Evolutionary conservation across 2,329 filamentous ascomycete species (phyloP).

Genomic region (Penicillium sp.): DNA sequence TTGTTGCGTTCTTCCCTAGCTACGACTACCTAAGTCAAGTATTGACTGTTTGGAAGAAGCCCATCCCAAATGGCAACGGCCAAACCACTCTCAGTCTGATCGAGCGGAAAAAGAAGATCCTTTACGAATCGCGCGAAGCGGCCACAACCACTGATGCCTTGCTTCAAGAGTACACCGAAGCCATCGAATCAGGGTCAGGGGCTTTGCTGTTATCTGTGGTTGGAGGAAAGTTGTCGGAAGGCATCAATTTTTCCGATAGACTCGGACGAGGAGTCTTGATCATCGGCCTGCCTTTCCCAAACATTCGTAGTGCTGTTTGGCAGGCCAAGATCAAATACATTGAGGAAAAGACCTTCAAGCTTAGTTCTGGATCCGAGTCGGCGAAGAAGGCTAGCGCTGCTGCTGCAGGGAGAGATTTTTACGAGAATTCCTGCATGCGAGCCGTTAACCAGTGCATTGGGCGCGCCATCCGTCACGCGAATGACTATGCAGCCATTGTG

Average conservation of each 20-base stretch:
- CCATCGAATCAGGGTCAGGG: conserved; percentile 59
- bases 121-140: conserved; percentile 49
- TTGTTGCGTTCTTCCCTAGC: conserved; percentile 93
- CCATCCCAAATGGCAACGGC: conserved; percentile 23
- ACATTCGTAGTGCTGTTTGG: conserved; percentile 84
- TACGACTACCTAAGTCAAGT: conserved; percentile 84
- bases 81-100: conserved; percentile 31
- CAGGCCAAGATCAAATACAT: conserved; percentile 86
- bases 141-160: conserved; percentile 57
- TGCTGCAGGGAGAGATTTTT: conserved; percentile 66
- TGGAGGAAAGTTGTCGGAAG: conserved; percentile 90
- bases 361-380: conserved; percentile 24
- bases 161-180: conserved; percentile 65
- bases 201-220: conserved; percentile 85
- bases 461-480: conserved; percentile 77
- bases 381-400: conserved; percentile 37
- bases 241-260: conserved; percentile 93
- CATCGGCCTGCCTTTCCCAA: conserved; percentile 90
- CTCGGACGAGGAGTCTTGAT: conserved; percentile 86
- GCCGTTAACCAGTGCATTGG: conserved; percentile 97
- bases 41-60: conserved; percentile 55
- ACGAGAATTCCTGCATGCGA: conserved; percentile 93
- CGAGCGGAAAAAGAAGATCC: conserved; percentile 43
- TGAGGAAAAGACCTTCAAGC: conserved; percentile 53
- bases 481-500: conserved; percentile 86